Percentiles rank a stretch among this genome's conserved stretches.
phyloP scores from a whole-genome alignment of 2,329 filamentous ascomycete genomes.

The Podosphaera fusca region DNA sequence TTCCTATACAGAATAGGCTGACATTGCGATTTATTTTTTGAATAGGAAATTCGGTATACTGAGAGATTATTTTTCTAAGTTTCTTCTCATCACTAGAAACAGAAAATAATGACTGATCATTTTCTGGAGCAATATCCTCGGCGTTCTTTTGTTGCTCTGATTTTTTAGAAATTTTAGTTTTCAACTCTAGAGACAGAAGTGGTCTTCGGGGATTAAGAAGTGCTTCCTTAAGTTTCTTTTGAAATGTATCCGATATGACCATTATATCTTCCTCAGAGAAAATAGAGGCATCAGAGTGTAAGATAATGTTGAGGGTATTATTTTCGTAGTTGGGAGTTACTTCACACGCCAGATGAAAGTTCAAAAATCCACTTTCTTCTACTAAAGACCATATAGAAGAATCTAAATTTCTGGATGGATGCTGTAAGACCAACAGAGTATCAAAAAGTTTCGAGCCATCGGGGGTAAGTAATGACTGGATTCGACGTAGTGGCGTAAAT shows the following conservation, averaged over 20 bases:
- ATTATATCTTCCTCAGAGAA: slow-evolving; percentile 8
- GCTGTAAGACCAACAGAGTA: slow-evolving; percentile 58
- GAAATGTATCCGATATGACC: slow-evolving; percentile 9
- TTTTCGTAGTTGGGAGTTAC: slow-evolving; percentile 30
- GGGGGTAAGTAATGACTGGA: slow-evolving; percentile 31
- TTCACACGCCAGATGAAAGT: slow-evolving; percentile 58
- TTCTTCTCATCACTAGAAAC: slow-evolving; percentile 18
- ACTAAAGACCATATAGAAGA: slow-evolving; percentile 30
- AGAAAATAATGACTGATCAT: background rate
- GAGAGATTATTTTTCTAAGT: slow-evolving; percentile 21
- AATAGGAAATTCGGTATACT: slow-evolving; percentile 29
- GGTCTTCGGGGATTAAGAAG: slow-evolving; percentile 13
- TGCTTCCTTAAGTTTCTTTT: slow-evolving; percentile 7
- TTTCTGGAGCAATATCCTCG: background rate
- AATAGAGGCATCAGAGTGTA: slow-evolving; percentile 36
- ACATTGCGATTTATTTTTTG: slow-evolving; percentile 32
- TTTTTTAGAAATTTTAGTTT: slow-evolving; percentile 7
- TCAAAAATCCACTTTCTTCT: slow-evolving; percentile 40
- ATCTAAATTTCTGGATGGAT: slow-evolving; percentile 33
- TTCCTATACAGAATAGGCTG: slow-evolving; percentile 67
- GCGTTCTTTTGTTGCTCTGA: slow-evolving; percentile 1
- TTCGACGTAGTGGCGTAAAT: slow-evolving; percentile 47
- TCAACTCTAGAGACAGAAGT: slow-evolving; percentile 8
- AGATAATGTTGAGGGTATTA: slow-evolving; percentile 30
- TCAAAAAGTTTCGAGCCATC: slow-evolving; percentile 45